phyloP scores from a whole-genome alignment of 768 basidiomycete species.

The Leccinum subgranulosum region DNA sequence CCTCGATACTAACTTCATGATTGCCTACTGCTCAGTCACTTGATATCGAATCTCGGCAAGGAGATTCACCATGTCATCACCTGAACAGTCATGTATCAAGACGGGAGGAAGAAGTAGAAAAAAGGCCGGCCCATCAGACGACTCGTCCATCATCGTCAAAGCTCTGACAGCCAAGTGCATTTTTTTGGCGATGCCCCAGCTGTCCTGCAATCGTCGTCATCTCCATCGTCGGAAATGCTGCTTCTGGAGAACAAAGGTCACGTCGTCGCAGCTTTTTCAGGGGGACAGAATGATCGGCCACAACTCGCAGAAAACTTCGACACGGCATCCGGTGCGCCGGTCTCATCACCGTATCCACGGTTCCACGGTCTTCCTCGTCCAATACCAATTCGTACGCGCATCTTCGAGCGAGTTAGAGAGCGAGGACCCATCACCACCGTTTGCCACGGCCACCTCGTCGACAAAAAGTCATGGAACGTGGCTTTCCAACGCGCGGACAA shows the following conservation, averaged over 20 bases:
- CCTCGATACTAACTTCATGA: too few relatives aligned
- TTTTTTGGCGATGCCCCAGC: slow-evolving; percentile 28
- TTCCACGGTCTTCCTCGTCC: not conserved
- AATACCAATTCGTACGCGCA: slow-evolving; percentile 10
- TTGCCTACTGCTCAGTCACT: too few relatives aligned
- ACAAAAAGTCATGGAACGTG: slow-evolving; percentile 26
- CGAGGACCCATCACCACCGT: slow-evolving; percentile 16
- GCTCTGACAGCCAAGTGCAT: slow-evolving; percentile 20
- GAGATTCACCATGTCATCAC: too few relatives aligned
- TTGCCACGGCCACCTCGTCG: slow-evolving; percentile 26
- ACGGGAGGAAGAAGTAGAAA: too few relatives aligned
- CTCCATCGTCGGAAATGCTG: slow-evolving; percentile 5
- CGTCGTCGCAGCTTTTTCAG: slow-evolving; percentile 9
- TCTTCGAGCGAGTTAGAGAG: slow-evolving; percentile 22
- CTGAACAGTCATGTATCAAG: too few relatives aligned
- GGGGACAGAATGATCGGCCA: slow-evolving; percentile 29
- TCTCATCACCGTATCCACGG: too few relatives aligned
- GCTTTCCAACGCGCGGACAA: slow-evolving; percentile 23
- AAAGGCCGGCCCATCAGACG: too few relatives aligned
- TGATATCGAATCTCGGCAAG: too few relatives aligned
- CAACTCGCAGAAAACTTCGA: slow-evolving; percentile 26
- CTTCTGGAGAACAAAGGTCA: slow-evolving; percentile 1
- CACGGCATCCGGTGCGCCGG: too few relatives aligned
- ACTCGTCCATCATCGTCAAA: too few relatives aligned
- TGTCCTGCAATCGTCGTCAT: slow-evolving; percentile 8